Percentiles rank a stretch among this genome's conserved stretches.
phyloP scores from a whole-genome alignment of 345 rosid genomes.

The Euphorbia lathyris region DNA sequence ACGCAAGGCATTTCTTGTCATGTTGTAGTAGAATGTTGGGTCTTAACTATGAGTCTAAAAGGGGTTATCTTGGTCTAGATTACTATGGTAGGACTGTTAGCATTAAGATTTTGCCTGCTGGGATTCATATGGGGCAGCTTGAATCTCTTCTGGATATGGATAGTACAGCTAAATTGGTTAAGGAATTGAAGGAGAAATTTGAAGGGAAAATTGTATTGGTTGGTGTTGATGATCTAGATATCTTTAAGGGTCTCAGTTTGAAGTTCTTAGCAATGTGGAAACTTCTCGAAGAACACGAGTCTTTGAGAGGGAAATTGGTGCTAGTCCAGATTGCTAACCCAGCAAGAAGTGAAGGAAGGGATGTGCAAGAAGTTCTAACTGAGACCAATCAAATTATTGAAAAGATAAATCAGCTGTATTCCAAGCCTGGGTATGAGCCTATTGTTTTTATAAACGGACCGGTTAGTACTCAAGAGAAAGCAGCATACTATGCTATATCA shows the following conservation, averaged over 20 bases:
- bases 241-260: slow-evolving; percentile 70
- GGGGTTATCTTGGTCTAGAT: slow-evolving; percentile 83
- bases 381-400: slow-evolving; percentile 42
- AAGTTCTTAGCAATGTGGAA: slow-evolving; percentile 69
- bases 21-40: slow-evolving; percentile 85
- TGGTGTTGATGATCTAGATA: slow-evolving; percentile 80
- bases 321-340: slow-evolving; percentile 79
- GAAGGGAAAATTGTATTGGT: slow-evolving; percentile 52
- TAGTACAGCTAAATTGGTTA: slow-evolving; percentile 40
- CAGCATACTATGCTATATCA: slow-evolving; percentile 60
- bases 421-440: slow-evolving; percentile 57
- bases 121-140: slow-evolving; percentile 78
- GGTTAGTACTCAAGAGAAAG: slow-evolving; percentile 58
- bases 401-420: slow-evolving; percentile 50
- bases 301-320: slow-evolving; percentile 53
- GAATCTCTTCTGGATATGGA: slow-evolving; percentile 40
- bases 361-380: slow-evolving; percentile 53
- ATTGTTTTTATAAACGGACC: slow-evolving; percentile 52
- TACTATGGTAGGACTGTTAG: slow-evolving; percentile 72
- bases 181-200: slow-evolving; percentile 52
- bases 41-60: slow-evolving; percentile 64
- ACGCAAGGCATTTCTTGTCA: slow-evolving; percentile 82
- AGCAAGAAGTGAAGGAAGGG: slow-evolving; percentile 71
- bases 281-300: slow-evolving; percentile 45
- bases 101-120: slow-evolving; percentile 70